Evolutionary conservation across 768 basidiomycete species (phyloP).

Genomic region (Agrocybe praecox): DNA sequence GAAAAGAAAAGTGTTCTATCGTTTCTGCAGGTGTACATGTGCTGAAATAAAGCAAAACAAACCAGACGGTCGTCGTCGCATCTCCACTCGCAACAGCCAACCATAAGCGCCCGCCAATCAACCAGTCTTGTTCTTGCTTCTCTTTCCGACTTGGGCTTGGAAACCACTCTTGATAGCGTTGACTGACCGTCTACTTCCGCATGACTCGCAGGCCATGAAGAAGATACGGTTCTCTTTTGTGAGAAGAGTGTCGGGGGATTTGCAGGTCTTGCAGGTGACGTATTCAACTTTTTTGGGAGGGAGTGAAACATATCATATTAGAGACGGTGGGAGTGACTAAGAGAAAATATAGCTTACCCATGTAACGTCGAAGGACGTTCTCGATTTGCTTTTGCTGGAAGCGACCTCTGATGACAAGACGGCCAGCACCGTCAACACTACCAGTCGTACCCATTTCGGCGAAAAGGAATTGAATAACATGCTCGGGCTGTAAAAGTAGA

Average conservation of each 20-base stretch:
- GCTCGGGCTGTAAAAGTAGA: slow-evolving; percentile 69
- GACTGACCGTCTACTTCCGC: slow-evolving; percentile 89
- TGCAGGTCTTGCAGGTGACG: slow-evolving; percentile 99
- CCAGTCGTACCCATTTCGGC: slow-evolving; percentile 99
- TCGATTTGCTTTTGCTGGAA: slow-evolving; percentile 99
- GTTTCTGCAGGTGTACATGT: background rate
- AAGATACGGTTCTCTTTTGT: slow-evolving; percentile 99
- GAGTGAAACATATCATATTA: background rate
- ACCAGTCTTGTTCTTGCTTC: slow-evolving; percentile 81
- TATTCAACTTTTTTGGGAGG: slow-evolving; percentile 76
- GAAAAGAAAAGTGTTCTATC: too few species aligned
- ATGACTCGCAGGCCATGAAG: slow-evolving; percentile 94
- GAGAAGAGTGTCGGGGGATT: slow-evolving; percentile 95
- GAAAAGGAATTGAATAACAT: slow-evolving; percentile 96
- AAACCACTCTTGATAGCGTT: slow-evolving; percentile 98
- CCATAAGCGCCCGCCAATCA: slow-evolving; percentile 19
- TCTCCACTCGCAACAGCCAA: too few species aligned
- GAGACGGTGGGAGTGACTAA: background rate
- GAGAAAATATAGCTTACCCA: slow-evolving; percentile 62
- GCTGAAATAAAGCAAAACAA: background rate
- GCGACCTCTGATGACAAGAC: slow-evolving; percentile 95
- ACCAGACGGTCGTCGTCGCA: background rate
- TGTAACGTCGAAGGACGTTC: slow-evolving; percentile 94
- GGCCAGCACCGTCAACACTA: slow-evolving; percentile 88
- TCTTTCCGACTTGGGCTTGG: slow-evolving; percentile 92